phyloP scores from a whole-genome alignment of 106 monocot species.

The Posidonia australis region DNA sequence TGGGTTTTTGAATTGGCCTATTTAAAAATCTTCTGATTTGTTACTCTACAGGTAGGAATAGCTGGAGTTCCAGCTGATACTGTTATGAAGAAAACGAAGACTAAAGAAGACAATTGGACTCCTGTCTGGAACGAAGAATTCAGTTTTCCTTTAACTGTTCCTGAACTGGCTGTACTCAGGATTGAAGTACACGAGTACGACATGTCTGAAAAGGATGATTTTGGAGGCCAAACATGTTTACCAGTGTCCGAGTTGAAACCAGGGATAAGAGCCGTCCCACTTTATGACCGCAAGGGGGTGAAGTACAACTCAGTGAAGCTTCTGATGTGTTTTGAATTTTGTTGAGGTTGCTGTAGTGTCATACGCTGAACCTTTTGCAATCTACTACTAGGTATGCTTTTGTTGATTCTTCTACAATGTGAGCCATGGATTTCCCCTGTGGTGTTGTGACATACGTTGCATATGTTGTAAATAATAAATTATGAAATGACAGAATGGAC shows the following conservation, averaged over 20 bases:
- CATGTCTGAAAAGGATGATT: slow-evolving; percentile 48
- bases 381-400: too few species aligned
- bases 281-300: slow-evolving; percentile 30
- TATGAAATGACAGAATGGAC: too few species aligned
- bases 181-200: slow-evolving; percentile 44
- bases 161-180: slow-evolving; percentile 38
- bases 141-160: slow-evolving; percentile 30
- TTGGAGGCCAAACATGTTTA: slow-evolving; percentile 40
- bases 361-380: too few species aligned
- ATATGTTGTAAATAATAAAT: too few species aligned
- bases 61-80: slow-evolving; percentile 34
- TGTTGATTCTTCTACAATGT: too few species aligned
- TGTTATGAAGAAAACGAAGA: slow-evolving; percentile 41
- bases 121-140: slow-evolving; percentile 50
- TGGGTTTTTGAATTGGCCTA: too few species aligned
- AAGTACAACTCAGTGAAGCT: slow-evolving; percentile 32
- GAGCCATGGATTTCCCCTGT: too few species aligned
- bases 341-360: slow-evolving; percentile 7
- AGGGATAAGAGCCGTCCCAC: slow-evolving; percentile 34
- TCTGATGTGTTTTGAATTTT: slow-evolving; percentile 32
- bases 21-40: too few species aligned
- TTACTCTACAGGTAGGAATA: slow-evolving; percentile 52
- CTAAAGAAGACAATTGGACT: slow-evolving; percentile 35
- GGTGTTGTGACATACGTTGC: too few species aligned
- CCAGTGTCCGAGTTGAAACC: slow-evolving; percentile 38